Base-by-base conservation (phyloP, 1,139 yeast species). In the Lodderomyces parapsilosis region DNA sequence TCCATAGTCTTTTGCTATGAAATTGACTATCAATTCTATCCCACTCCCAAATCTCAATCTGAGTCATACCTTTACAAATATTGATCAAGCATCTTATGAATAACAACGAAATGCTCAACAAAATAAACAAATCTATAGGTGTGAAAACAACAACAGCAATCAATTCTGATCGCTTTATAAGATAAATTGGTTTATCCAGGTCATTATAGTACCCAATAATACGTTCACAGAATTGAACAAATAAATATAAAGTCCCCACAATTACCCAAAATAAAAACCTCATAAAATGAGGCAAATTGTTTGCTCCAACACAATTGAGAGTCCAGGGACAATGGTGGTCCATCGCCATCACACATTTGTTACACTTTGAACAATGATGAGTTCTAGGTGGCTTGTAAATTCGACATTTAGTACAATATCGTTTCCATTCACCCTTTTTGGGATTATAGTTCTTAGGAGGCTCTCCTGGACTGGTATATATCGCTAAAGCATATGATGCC, bases 311-410 rank as follows among this genome's bases (percentile, higher is more conserved):
- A 60, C 99, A 93, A 10, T 80, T 73, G 4, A 96, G 81, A 59
- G 93, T 90, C 99, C 99, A 93, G 0, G 99, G 98, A 60, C 99
- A 93, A 63, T 87, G 95, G 58, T 93, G 99, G 63, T 86, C 94
- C 93, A 85, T 85, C 47, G 76, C 71, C 43, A 93, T 69, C 1
- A 87, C 75, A 62, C 99, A 93, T 42, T 64, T 66, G 9, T 80
- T 75, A 51, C 94, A 81, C 19, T 78, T 66, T 0, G 87, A 82
- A 47, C 99, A 93, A 62, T 93, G 98, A 59, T 93, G 99, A 46
- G 87, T 78, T 44, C 99, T 68, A 59, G 93, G 98, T 0, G 99
- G 99, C 59, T 93, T 93, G 94, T 96, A 90, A 39, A 80, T 83
- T 37, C 68, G 59, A 61, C 99, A 93, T 52, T 83, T 86, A 43